Evolutionary conservation across 2,329 filamentous ascomycete species (phyloP), one percentile per base, ranked within the genome.

Genomic region (Monosporascus ibericus): DNA sequence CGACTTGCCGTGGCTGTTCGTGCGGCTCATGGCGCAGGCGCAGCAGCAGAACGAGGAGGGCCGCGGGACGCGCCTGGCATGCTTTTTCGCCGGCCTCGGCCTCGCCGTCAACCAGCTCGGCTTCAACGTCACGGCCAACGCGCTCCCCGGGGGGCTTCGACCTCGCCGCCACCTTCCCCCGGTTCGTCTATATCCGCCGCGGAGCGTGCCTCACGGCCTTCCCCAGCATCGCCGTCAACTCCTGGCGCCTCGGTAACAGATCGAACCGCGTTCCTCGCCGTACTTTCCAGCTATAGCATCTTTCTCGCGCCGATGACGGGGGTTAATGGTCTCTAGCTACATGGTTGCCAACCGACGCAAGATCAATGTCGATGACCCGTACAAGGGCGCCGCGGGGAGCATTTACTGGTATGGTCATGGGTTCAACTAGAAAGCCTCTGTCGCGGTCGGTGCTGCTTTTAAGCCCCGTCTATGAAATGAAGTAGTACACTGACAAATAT

Each of bases 321-420:
- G 56, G 6, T 54, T 62, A 24, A 40, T 60, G 9, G 52, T 59
- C 40, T 52, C 54, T n/a, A 58, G 60, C 38, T 61, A 56, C 44
- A 56, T 55, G 58, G 38, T 58, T 17, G 57, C 60, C 0, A 54
- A 58, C 20, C 51, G 48, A 24, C 54, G 55, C 27, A 49, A 52
- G 17, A 57, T 56, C 51, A 60, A 57, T 27, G 53, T 60, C 47
- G 57, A 57, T 8, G 57, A 62, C 30, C 44, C 60, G 14, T 62
- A 60, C 44, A 14, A 34, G 9, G 30, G 30, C 30, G 49, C 50
- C 8, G 54, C 54, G 11, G 50, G 42, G n/a, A 57, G 58, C 37
- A 60, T 61, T 49, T 62, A 62, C 50, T 59, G 58, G 58, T 59
- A 54, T 48, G 27, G 48, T 48, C 42, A 53, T 18, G 56, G 57